Evolutionary conservation across 2,329 filamentous ascomycete genomes (phyloP).

Genomic region (Hymenoscyphus fructigenus): DNA sequence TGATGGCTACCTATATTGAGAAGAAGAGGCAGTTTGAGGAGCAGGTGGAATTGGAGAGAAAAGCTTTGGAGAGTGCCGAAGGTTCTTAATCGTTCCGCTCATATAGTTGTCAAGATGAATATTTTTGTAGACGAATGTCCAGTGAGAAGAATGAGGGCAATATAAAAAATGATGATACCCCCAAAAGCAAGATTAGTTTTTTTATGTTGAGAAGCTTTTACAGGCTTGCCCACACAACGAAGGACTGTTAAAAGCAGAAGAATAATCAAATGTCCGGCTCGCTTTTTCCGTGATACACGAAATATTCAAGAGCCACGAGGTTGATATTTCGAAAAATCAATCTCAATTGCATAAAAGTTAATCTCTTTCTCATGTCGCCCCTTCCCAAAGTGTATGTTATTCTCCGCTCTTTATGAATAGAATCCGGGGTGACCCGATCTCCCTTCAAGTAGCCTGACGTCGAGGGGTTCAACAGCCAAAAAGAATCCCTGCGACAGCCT

Average conservation of each 20-base stretch:
- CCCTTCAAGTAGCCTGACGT: background rate
- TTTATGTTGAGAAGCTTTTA: background rate
- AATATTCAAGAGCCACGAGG: background rate
- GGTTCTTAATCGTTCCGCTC: background rate
- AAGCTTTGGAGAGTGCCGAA: conserved; percentile 19
- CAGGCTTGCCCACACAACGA: background rate
- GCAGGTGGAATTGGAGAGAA: conserved; percentile 28
- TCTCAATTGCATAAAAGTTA: conserved; percentile 2
- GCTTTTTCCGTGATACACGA: too few relatives aligned
- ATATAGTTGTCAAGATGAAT: background rate
- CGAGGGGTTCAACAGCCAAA: conserved; percentile 1
- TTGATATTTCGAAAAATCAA: background rate
- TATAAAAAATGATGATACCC: background rate
- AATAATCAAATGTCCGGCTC: too few relatives aligned
- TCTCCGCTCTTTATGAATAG: conserved; percentile 2
- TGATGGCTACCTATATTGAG: conserved; percentile 48
- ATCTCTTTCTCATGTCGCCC: background rate
- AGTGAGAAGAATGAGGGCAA: background rate
- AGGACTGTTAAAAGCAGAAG: too few relatives aligned
- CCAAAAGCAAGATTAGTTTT: background rate
- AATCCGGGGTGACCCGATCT: background rate
- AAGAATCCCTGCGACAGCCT: background rate
- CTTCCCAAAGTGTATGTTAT: background rate
- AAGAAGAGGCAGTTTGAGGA: conserved; percentile 48
- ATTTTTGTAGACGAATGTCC: background rate